Percentiles rank a stretch among this genome's conserved stretches.
Evolutionary conservation across 805 yeast species (phyloP).

Genomic region (Brettanomyces bruxellensis): DNA sequence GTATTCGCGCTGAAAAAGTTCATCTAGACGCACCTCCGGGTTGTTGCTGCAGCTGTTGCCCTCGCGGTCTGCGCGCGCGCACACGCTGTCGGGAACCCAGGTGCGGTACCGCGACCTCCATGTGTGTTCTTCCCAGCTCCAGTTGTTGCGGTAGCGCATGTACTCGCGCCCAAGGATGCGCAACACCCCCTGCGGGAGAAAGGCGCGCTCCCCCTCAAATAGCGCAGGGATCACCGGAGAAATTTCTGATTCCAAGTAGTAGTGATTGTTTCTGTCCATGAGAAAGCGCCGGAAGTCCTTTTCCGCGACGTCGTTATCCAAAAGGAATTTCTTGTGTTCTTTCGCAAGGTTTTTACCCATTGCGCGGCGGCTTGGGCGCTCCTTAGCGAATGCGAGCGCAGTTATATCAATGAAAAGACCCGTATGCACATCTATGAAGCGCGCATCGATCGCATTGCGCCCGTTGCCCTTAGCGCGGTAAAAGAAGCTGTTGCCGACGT

Average conservation of each 20-base stretch:
- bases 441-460: slow-evolving; percentile 43
- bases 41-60: slow-evolving; percentile 17
- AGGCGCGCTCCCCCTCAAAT: slow-evolving; percentile 49
- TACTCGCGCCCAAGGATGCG: slow-evolving; percentile 31
- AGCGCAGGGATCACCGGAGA: slow-evolving; percentile 43
- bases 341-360: slow-evolving; percentile 3
- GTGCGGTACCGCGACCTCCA: slow-evolving; percentile 13
- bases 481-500: slow-evolving; percentile 26
- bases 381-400: slow-evolving; percentile 22
- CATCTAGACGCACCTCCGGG: slow-evolving; percentile 16
- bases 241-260: slow-evolving; percentile 38
- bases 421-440: slow-evolving; percentile 42
- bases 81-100: slow-evolving; percentile 18
- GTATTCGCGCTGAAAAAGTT: slow-evolving; percentile 18
- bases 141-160: slow-evolving; percentile 13
- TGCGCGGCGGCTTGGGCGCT: slow-evolving; percentile 4
- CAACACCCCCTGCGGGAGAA: slow-evolving; percentile 33
- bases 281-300: slow-evolving; percentile 10
- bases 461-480: slow-evolving; percentile 35
- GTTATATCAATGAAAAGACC: slow-evolving; percentile 39
- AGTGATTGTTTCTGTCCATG: slow-evolving; percentile 44
- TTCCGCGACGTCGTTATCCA: slow-evolving; percentile 7
- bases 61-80: slow-evolving; percentile 13
- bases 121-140: slow-evolving; percentile 12
- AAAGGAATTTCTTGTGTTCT: slow-evolving; percentile 11